Evolutionary conservation across 1,139 yeast genomes (phyloP), one percentile per base, ranked within the genome.

Genomic region (Wickerhamomyces sp.): DNA sequence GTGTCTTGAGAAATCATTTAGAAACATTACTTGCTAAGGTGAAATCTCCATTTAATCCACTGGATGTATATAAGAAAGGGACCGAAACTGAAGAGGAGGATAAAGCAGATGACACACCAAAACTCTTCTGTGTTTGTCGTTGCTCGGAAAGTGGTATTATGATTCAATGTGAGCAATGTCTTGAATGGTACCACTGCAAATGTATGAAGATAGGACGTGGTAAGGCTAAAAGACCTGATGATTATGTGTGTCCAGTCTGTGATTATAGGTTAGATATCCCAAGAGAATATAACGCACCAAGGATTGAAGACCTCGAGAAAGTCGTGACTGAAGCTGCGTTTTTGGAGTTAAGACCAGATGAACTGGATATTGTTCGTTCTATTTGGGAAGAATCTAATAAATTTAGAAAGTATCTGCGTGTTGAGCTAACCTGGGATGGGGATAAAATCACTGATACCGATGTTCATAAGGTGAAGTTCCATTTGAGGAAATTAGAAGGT

Each of bases 101-200:
- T 7, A 30, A 20, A 6, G 39, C 40, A 18, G 19, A 37, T 31
- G 44, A 43, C 22, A 35, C 63, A 22, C 7, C 20, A 6, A 4
- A 6, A 7, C 49, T 55, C 17, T 86, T 81, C 55, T 87, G 96
- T 57, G 61, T 81, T 37, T 87, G 96, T 59, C 73, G 95, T 32
- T 75, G 72, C 41, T 64, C 67, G 18, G 95, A 85, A 52, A 71
- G 70, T 42, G 92, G 89, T 2, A 67, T 74, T 0, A 85, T 87
- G 95, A 75, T 85, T 36, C 87, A 81, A 50, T 88, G 96, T 62
- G 94, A 83, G 46, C 60, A 59, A 22, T 87, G 96, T 59, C 72
- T 76, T 38, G 95, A 86, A 55, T 84, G 94, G 94, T 87, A 78
- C 56, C 95, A 87, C 56, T 74, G 75, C 37, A 67, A 65, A 27